These are phyloP conservation scores for Tolypocladium endophyticum DNA, from an alignment of 2,329 filamentous ascomycete species.

Conservation along the genomic window DNA sequence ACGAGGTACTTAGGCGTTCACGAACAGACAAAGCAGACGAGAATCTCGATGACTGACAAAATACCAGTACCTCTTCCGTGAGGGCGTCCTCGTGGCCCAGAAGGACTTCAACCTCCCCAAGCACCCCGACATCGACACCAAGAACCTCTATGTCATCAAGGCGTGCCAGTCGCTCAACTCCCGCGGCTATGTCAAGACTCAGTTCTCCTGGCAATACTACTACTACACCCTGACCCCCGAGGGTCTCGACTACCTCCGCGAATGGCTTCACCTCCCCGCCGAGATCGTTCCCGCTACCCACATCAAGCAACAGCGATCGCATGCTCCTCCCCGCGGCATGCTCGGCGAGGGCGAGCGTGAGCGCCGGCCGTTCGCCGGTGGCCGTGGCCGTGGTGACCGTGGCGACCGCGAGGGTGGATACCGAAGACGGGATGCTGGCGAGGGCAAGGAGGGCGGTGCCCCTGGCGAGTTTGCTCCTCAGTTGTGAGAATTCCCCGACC, in stretches of 20 bases:
- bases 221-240: slow-evolving; percentile 99
- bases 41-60: slow-evolving; percentile 12
- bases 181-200: slow-evolving; percentile 98
- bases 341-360: slow-evolving; percentile 78
- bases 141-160: slow-evolving; percentile 99
- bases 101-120: slow-evolving; percentile 99
- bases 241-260: slow-evolving; percentile 99
- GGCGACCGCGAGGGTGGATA: slow-evolving; percentile 84
- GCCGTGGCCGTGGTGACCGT: slow-evolving; percentile 60
- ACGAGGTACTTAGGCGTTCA: slow-evolving; percentile 48
- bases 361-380: slow-evolving; percentile 75
- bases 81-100: slow-evolving; percentile 89
- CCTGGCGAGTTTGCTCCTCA: slow-evolving; percentile 85
- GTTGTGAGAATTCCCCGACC: slow-evolving; percentile 50
- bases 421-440: slow-evolving; percentile 78
- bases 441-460: slow-evolving; percentile 84
- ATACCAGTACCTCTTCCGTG: slow-evolving; percentile 84
- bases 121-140: slow-evolving; percentile 97
- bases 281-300: slow-evolving; percentile 99
- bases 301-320: slow-evolving; percentile 99
- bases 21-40: neutral
- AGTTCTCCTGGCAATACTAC: slow-evolving; percentile 99
- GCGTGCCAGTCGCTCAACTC: slow-evolving; percentile 96
- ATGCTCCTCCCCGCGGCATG: slow-evolving; percentile 98
- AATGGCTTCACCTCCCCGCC: slow-evolving; percentile 99